Evolutionary conservation across 2,329 filamentous ascomycete genomes (phyloP).

Genomic region (Chaetomium strumarium): DNA sequence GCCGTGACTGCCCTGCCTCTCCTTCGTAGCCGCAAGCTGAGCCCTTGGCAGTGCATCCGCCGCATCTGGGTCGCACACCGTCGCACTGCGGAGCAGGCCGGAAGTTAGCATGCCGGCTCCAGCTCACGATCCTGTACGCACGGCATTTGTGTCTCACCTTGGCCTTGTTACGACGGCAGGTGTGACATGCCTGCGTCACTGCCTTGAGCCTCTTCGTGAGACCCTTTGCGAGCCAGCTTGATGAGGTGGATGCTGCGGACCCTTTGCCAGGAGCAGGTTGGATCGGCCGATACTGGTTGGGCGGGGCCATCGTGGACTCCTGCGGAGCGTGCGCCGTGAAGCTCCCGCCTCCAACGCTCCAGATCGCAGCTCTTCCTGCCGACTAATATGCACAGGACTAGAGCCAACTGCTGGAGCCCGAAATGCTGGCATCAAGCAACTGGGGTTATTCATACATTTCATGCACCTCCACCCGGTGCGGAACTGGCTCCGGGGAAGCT

Average conservation of each 20-base stretch:
- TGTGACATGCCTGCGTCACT: constrained; percentile 29
- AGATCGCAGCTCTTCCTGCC: background rate
- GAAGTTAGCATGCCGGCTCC: background rate
- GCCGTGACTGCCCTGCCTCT: constrained; percentile 29
- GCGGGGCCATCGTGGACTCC: constrained; percentile 12
- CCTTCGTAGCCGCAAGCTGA: constrained; percentile 30
- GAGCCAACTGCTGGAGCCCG: no score
- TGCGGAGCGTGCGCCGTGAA: background rate
- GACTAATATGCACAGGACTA: background rate
- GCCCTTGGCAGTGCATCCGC: constrained; percentile 26
- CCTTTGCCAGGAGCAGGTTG: constrained; percentile 17
- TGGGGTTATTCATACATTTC: no score
- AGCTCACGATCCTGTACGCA: background rate
- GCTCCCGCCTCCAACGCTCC: background rate
- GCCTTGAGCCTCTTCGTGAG: constrained; percentile 20
- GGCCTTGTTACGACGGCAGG: constrained; percentile 27
- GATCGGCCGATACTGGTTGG: constrained; percentile 12
- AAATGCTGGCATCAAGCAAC: no score
- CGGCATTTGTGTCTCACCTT: constrained; percentile 17
- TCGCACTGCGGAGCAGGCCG: constrained; percentile 26
- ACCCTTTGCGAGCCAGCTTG: constrained; percentile 6
- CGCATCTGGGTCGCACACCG: constrained; percentile 29
- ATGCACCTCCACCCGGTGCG: no score
- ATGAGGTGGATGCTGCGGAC: background rate
- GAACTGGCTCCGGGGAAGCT: no score